Percentiles rank a stretch among this genome's conserved stretches.
Evolutionary conservation across 306 rosid species (phyloP).

Genomic region (Albizia julibrissin): DNA sequence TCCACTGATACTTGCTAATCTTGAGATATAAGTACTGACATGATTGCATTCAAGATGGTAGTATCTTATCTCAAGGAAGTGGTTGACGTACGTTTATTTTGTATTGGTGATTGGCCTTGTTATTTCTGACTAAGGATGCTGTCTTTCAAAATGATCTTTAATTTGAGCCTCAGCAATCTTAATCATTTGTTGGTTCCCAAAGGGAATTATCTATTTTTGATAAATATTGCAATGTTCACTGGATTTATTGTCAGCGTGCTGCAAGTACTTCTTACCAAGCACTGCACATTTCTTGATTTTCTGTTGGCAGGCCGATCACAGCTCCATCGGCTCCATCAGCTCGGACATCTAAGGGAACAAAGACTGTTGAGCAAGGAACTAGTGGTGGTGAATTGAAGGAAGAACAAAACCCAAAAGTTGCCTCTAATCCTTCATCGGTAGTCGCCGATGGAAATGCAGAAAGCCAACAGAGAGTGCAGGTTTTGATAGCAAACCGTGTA

Average conservation of each 20-base stretch:
- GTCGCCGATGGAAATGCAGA: conserved; percentile 45
- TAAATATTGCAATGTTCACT: background rate
- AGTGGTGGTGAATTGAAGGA: conserved; percentile 38
- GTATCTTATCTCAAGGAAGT: conserved; percentile 7
- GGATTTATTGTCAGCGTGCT: background rate
- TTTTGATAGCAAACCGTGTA: conserved; percentile 44
- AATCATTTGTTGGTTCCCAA: background rate
- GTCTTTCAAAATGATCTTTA: background rate
- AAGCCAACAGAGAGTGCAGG: conserved; percentile 37
- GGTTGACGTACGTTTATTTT: background rate
- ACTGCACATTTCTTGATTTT: conserved; percentile 24
- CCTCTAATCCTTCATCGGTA: conserved; percentile 33
- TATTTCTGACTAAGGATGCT: conserved; percentile 7
- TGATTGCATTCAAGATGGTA: conserved; percentile 20
- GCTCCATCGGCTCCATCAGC: conserved; percentile 46
- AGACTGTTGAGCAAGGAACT: conserved; percentile 40
- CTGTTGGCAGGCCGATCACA: conserved; percentile 54
- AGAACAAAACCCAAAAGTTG: conserved; percentile 43
- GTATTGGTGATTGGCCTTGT: background rate
- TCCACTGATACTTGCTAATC: background rate
- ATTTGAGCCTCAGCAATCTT: background rate
- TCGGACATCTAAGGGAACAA: conserved; percentile 38
- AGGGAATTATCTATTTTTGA: background rate
- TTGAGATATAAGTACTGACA: background rate
- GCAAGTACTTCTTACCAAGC: background rate